Evolutionary conservation across 208 protist species (phyloP), one percentile per base, ranked within the genome.

Genomic region (Trypanosoma brucei): DNA sequence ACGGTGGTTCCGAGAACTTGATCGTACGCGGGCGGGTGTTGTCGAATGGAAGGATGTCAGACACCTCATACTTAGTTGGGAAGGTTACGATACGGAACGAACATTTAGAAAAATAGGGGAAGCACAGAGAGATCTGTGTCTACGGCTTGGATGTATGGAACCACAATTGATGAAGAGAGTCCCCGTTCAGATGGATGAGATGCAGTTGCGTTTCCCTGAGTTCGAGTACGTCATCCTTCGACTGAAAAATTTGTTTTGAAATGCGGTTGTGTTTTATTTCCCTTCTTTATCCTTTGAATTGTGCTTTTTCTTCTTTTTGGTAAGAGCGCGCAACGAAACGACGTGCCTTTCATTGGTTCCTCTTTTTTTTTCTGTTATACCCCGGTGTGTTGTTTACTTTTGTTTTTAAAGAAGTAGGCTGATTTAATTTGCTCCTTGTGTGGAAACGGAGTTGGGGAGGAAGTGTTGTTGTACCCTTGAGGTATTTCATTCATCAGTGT

Each of bases 1-100:
- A 1, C 70, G 98, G 3, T 98, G 86, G 59, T 98, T 99, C 80
- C 93, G 96, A 38, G 97, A 92, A 9, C 97, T 98, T 39, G 98
- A 99, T 82, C 86, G 95, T 9, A 97, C 87, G 1, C 83, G 93
- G 38, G 63, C 65, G 2, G 82, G 85, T n/a, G 36, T 66, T 13
- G 75, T 88, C 9, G 68, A 55, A 30, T 92, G 85, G 83, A 86
- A 86, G 59, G 70, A 88, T 46, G 79, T 88, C 31, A 76, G 85
- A 36, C 75, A 87, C 42, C 39, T 86, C 0, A 74, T 88, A 56
- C 69, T 86, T 38, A 57, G 64, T 49, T 79, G 63, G 70, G 82
- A 88, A 48, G 62, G 63, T 46, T 92, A 71, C 48, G 75, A 79
- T 22, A 38, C 78, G 37, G 60, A 62, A 2, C 54, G 88, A 9